A percentile compares a stretch with the other conserved stretches of the same genome.
These are phyloP conservation scores for Saccharomycopsis sp. DNA, from an alignment of 805 yeast species.

Conservation along the genomic window DNA sequence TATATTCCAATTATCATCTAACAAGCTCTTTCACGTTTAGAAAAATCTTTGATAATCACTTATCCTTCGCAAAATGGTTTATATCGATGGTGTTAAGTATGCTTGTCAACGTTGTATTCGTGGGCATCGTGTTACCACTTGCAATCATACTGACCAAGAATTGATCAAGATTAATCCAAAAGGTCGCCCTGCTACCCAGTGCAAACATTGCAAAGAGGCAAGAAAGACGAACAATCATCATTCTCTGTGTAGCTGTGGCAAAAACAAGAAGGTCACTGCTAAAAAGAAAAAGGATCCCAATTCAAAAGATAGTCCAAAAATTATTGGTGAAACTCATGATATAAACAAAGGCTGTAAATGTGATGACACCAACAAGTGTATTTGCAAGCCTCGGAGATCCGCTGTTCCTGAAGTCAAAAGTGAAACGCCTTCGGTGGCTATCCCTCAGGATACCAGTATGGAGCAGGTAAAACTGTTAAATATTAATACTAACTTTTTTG, in stretches of 20 bases:
- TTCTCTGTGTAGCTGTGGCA: constrained; percentile 59
- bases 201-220: constrained; percentile 73
- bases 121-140: constrained; percentile 92
- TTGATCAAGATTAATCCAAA: constrained; percentile 90
- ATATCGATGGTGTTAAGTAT: constrained; percentile 85
- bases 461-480: no score
- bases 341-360: constrained; percentile 30
- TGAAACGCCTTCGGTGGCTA: no score
- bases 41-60: no score
- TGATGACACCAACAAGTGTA: constrained; percentile 19
- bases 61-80: constrained; percentile 46
- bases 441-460: background rate
- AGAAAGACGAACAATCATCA: constrained; percentile 59
- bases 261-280: constrained; percentile 33
- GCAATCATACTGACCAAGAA: constrained; percentile 87
- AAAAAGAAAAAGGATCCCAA: constrained; percentile 16
- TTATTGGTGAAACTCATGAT: constrained; percentile 21
- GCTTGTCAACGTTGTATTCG: constrained; percentile 95
- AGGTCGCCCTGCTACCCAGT: constrained; percentile 92
- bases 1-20: no score
- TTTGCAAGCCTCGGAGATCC: constrained; percentile 14
- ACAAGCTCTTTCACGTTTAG: no score
- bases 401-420: background rate
- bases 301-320: constrained; percentile 24
- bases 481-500: background rate